Base-by-base conservation (phyloP, 257 asterid species). In the Plantago ovata region DNA sequence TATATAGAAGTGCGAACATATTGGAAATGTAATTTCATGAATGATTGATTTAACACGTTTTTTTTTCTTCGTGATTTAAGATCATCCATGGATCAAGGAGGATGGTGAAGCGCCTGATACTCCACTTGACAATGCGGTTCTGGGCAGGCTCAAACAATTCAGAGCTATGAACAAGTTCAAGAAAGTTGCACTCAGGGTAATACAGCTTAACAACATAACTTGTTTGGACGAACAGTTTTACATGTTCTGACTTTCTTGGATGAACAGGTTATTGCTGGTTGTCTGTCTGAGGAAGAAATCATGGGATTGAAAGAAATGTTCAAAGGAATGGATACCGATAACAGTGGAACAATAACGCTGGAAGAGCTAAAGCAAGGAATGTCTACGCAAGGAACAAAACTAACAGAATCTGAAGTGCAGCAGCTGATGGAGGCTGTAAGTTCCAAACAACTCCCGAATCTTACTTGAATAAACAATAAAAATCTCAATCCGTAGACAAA, bases 71-170 rank as follows among this genome's bases (percentile, higher is more conserved):
- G n/a, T 39, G 44, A 36, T 36, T 28, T 23, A 10, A 84, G 93
- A 84, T 77, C 94, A 84, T 72, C 81, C 86, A 53, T 84, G 94
- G 94, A 84, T 84, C 58, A 84, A 84, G 79, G 94, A 84, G 67
- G 94, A 77, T 42, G 94, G 94, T 58, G 94, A 84, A 51, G 94
- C 94, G 44, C 94, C 94, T 32, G 94, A 84, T 48, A 71, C 81
- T 1, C 94, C 89, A 24, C 86, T 84, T 51, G 94, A 84, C 61
- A 84, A 78, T 61, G 89, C 89, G 64, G 94, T 84, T 56, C 48
- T 84, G 52, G 79, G 64, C 58, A 77, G 89, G 57, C 84, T 84
- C 75, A 84, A 84, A 61, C 94, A 84, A 63, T 84, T 84, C 73
- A 71, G 82, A 70, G 94, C 94, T 38, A 84, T 84, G 94, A 84